Conservation (phyloP, 305 asterid genomes). For the Fraxinus sp. region DNA sequence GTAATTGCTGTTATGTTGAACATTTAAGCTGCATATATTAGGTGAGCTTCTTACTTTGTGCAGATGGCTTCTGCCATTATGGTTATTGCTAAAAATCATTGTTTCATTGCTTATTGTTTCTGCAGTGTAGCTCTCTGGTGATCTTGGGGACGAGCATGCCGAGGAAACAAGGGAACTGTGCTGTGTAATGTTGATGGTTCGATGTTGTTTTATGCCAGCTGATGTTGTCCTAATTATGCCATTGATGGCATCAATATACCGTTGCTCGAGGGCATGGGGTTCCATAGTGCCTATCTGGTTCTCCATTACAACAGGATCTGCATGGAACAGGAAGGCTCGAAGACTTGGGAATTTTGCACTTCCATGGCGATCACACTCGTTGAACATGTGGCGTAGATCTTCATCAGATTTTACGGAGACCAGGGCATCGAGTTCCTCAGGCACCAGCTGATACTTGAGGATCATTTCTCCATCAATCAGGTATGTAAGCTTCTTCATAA, state of each 20-base stretch:
- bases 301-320: constrained; percentile 36
- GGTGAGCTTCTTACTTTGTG: constrained; percentile 74
- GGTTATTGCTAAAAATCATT: constrained; percentile 13
- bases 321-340: constrained; percentile 72
- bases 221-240: constrained; percentile 43
- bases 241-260: constrained; percentile 59
- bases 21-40: constrained; percentile 42
- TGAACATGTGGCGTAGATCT: constrained; percentile 73
- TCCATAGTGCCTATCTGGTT: constrained; percentile 27
- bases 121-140: constrained; percentile 49
- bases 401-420: constrained; percentile 70
- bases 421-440: constrained; percentile 81
- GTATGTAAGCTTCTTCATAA: constrained; percentile 71
- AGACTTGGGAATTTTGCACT: constrained; percentile 48
- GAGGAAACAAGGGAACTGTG: constrained; percentile 38
- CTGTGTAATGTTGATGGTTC: constrained; percentile 17
- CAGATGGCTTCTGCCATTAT: constrained; percentile 30
- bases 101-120: constrained; percentile 39
- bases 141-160: constrained; percentile 55
- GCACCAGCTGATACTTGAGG: constrained; percentile 64
- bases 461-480: constrained; percentile 66
- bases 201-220: constrained; percentile 14
- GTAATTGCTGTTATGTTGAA: constrained; percentile 22
- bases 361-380: constrained; percentile 54
- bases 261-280: constrained; percentile 45